Evolutionary conservation across 2,329 filamentous ascomycete genomes (phyloP).

Genomic region (Clarireedia homoeocarpa): DNA sequence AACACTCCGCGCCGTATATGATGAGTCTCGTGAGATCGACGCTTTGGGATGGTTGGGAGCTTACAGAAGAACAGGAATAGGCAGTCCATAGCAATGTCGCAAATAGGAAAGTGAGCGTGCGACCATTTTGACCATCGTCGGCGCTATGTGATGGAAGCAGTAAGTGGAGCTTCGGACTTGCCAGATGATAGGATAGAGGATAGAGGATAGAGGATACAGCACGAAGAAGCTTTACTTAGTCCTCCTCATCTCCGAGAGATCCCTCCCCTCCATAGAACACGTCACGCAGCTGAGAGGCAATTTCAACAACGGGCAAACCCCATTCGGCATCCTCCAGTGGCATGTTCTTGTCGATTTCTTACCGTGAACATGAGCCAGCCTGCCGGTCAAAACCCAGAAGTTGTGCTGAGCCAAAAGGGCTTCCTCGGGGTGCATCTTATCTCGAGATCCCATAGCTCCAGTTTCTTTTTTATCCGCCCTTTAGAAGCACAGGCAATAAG

Average conservation of each 20-base stretch:
- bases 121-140: too few relatives aligned
- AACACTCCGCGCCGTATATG: too few relatives aligned
- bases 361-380: too few relatives aligned
- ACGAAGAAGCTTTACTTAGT: not conserved
- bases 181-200: not conserved
- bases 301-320: not conserved
- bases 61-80: too few relatives aligned
- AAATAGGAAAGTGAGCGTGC: too few relatives aligned
- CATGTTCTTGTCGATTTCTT: not conserved
- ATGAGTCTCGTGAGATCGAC: too few relatives aligned
- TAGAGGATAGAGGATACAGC: not conserved
- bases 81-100: too few relatives aligned
- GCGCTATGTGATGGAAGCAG: too few relatives aligned
- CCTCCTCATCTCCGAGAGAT: not conserved
- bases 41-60: too few relatives aligned
- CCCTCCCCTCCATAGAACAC: constrained; percentile 5
- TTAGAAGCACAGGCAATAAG: not conserved
- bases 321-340: not conserved
- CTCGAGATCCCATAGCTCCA: not conserved
- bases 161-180: not conserved
- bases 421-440: not conserved
- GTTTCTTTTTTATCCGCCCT: not conserved
- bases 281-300: not conserved
- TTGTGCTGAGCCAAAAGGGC: not conserved
- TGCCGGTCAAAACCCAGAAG: not conserved